Conservation (phyloP, 2,329 filamentous ascomycete species). For the Penicillium sp. region DNA sequence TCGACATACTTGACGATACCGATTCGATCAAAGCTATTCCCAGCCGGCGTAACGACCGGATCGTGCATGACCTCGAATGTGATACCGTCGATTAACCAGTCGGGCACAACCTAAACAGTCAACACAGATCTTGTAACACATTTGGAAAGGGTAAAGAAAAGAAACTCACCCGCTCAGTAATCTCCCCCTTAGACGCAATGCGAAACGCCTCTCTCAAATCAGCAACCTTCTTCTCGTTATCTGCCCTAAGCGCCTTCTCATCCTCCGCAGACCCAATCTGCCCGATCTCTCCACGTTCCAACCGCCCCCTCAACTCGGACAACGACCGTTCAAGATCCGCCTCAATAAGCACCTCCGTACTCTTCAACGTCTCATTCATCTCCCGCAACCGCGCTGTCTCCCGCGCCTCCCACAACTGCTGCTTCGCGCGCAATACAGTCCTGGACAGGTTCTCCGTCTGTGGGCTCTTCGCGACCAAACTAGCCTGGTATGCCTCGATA, state of each 20-base stretch:
- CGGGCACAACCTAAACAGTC: slow-evolving; percentile 41
- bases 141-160: not conserved
- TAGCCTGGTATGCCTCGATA: slow-evolving; percentile 66
- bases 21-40: slow-evolving; percentile 82
- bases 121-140: not conserved
- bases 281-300: slow-evolving; percentile 43
- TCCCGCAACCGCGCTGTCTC: slow-evolving; percentile 52
- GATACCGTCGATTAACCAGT: slow-evolving; percentile 47
- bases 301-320: slow-evolving; percentile 31
- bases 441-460: slow-evolving; percentile 66
- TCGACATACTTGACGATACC: slow-evolving; percentile 82
- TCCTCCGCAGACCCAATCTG: slow-evolving; percentile 66
- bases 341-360: slow-evolving; percentile 40
- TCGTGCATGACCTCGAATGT: slow-evolving; percentile 51
- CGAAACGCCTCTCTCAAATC: slow-evolving; percentile 44
- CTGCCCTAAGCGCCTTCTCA: slow-evolving; percentile 53
- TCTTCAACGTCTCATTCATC: slow-evolving; percentile 40
- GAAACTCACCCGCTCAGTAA: slow-evolving; percentile 40
- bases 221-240: slow-evolving; percentile 45
- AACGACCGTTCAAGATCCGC: slow-evolving; percentile 38
- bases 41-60: slow-evolving; percentile 60
- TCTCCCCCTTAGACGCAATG: slow-evolving; percentile 38
- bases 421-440: slow-evolving; percentile 74
- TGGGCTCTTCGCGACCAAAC: slow-evolving; percentile 57
- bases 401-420: slow-evolving; percentile 72